Evolutionary conservation across 352 stramenopile genomes (phyloP).

Genomic region (Saprolegnia parasitica): DNA sequence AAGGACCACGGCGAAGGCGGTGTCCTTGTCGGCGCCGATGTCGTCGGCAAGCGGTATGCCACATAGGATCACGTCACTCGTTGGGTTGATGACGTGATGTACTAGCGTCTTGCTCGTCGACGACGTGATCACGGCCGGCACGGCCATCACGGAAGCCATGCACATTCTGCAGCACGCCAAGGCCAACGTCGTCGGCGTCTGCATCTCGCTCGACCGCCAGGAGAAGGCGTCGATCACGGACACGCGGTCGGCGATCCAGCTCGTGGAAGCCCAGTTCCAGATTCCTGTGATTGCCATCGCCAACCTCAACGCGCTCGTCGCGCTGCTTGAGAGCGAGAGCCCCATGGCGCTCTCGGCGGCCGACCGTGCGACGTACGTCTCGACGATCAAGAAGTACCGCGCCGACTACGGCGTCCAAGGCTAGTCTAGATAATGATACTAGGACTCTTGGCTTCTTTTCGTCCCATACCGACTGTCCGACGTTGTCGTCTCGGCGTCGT

Average conservation of each 20-base stretch:
- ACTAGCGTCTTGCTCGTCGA: conserved; percentile 96
- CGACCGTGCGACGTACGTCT: conserved; percentile 54
- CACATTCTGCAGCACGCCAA: conserved; percentile 86
- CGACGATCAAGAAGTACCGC: conserved; percentile 69
- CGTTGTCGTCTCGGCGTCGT: too few relatives aligned
- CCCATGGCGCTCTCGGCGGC: conserved; percentile 34
- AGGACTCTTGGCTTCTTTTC: neutral
- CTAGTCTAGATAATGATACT: neutral
- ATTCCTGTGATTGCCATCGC: conserved; percentile 95
- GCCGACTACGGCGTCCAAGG: conserved; percentile 59
- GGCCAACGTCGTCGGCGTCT: conserved; percentile 92
- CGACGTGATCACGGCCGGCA: conserved; percentile 99
- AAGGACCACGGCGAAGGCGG: conserved; percentile 99
- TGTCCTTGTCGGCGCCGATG: conserved; percentile 92
- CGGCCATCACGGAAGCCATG: conserved; percentile 95
- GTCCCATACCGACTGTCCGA: too few relatives aligned
- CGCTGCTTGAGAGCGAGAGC: conserved; percentile 73
- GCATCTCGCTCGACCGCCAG: conserved; percentile 97
- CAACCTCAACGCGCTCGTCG: conserved; percentile 89
- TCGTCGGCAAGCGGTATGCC: conserved; percentile 89
- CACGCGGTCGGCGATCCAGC: conserved; percentile 91
- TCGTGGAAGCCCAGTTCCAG: conserved; percentile 83
- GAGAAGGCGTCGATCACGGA: conserved; percentile 94
- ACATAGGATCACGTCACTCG: neutral
- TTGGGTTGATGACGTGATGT: conserved; percentile 5